Base-by-base conservation (phyloP, 352 stramenopile genomes). In the Thalassiosira delicatula region DNA sequence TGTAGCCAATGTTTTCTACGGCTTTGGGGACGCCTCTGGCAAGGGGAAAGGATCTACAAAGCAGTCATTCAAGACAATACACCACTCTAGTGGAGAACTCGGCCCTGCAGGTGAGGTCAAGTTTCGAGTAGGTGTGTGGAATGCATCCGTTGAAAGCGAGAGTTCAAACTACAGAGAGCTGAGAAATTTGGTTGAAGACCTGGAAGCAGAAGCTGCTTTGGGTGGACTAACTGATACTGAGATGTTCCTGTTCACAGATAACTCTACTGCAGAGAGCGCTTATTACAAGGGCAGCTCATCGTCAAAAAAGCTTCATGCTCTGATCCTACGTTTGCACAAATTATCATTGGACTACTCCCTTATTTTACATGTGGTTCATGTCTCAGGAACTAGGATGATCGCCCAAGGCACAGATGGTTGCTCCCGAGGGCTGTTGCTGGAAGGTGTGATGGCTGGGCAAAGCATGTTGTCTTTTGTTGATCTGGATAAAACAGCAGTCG, bases 191-290 rank as follows among this genome's bases (percentile, higher is more conserved):
- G 83, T 90, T 7, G 63, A 84, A n/a, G 42, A 42, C 25, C 2
- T 82, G 1, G 70, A 88, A 68, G 21, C 40, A 0, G 44, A 73
- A 51, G 80, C 73, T 7, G 3, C 14, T 27, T 30, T 1, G 0
- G 70, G 74, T 21, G 17, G 53, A 0, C 42, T 90, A 0, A 0
- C 27, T 0, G 68, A 79, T 29, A 51, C 17, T 11, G 83, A 91
- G 51, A 25, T 91, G 0, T 91, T 86, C 53, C n/a, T 91, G 0
- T 91, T 91, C 51, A 93, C 85, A 3, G 88, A 92, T 62, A 92
- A 92, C 51, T 68, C 57, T 0, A 80, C 56, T 14, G 56, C 75
- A 0, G 87, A 91, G 42, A 60, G 21, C 12, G 66, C 63, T 5
- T 88, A 79, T 60, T 86, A 81, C 42, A 68, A 67, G 23, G 83